These are phyloP conservation scores for Microbotryomycetes sp. DNA, from an alignment of 1,284 basidiomycete genomes.

Conservation along the genomic window DNA sequence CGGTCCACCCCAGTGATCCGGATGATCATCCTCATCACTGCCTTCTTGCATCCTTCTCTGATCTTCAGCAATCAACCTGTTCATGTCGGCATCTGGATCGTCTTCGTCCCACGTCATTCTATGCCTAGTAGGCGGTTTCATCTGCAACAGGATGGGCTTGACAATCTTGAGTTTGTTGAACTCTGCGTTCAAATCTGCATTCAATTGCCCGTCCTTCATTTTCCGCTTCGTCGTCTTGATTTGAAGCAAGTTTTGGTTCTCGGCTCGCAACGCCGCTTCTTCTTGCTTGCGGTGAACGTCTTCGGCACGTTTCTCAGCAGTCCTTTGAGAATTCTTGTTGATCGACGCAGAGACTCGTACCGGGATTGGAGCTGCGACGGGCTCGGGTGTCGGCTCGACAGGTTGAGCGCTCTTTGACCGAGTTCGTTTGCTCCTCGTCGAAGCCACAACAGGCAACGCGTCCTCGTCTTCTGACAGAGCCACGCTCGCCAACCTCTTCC, in stretches of 20 bases:
- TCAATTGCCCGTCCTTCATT: not conserved
- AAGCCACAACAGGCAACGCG: not conserved
- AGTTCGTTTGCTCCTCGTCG: constrained; percentile 7
- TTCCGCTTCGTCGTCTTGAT: constrained; percentile 21
- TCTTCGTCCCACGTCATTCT: constrained; percentile 25
- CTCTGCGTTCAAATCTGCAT: constrained; percentile 24
- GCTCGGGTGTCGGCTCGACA: not conserved
- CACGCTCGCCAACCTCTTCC: constrained; percentile 2
- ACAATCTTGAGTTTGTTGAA: constrained; percentile 32
- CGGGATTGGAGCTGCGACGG: not conserved
- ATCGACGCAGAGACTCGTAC: not conserved
- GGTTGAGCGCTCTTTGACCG: not conserved
- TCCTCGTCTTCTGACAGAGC: not conserved
- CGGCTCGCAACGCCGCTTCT: not conserved
- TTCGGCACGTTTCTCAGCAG: constrained; percentile 17
- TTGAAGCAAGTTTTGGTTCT: constrained; percentile 11
- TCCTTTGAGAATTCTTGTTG: not conserved
- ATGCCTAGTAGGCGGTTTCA: constrained; percentile 10
- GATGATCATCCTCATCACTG: constrained; percentile 15
- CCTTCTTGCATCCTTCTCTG: not conserved
- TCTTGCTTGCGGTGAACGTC: not conserved
- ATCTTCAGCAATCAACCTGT: constrained; percentile 14
- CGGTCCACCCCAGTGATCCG: constrained; percentile 14
- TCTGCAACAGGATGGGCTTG: constrained; percentile 13
- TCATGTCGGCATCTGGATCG: constrained; percentile 23